Evolutionary conservation across 768 basidiomycete genomes (phyloP), one percentile per base, ranked within the genome.

Genomic region (Boletus rufocinnamomeus): DNA sequence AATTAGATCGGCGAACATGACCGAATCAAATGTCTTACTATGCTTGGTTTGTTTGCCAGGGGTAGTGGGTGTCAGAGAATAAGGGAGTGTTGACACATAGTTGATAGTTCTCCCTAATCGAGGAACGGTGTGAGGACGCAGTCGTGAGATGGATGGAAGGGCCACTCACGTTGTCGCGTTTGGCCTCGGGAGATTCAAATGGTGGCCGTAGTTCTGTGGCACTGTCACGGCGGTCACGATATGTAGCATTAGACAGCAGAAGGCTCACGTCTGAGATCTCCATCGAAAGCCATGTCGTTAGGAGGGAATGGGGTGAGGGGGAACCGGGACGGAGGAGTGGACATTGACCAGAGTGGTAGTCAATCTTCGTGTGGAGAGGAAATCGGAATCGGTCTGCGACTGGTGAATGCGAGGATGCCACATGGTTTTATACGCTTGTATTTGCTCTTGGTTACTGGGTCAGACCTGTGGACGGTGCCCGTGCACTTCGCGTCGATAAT

Each of bases 211-310:
- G 34, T 9, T 30, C n/a, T 34, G 34, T 5, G 8, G 40, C 13
- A 25, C 58, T 61, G 50, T 34, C 10, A 21, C 32, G 14, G 21
- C 2, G 25, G 41, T 61, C 46, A 61, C 3, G n/a, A 54, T 17
- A 21, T 13, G 50, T 10, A 27, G 17, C 8, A 4, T n/a, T 19
- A 17, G 19, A 28, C 1, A 50, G 8, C 25, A 41, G 30, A 30
- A 30, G 30, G 30, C 6, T 30, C 30, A 30, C 30, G 30, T 30
- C 30, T 9, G 30, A 30, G 30, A 9, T 30, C 30, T 7, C 8
- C 30, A 7, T 30, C 30, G 40, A 23, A 25, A 14, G 13, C 21
- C 43, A 23, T 9, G 23, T 25, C 13, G 9, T 13, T 23, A 13
- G 43, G 23, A 44, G 23, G 5, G 43, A 6, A 23, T 14, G 37